Base-by-base conservation (phyloP, 164 flowering plant genomes). In the Platanus orientalis region DNA sequence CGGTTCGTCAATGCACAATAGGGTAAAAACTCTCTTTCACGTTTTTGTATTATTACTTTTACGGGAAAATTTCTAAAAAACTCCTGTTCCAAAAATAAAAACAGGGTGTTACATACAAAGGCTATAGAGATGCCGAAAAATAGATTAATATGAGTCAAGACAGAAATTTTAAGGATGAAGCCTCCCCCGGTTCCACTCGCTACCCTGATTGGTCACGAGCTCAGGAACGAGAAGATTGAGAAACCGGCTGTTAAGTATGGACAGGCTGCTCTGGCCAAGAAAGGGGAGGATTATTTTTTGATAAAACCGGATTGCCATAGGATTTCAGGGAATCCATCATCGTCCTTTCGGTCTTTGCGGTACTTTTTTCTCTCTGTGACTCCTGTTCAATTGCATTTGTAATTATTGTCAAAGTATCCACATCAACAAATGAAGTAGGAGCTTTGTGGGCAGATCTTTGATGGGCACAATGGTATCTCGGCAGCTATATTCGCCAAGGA, bases 301-400 rank as follows among this genome's bases (percentile, higher is more conserved):
- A 81, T 90, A 28, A 87, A 84, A 68, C 80, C 84, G 0, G 92
- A 93, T 69, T 90, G 92, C 68, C 75, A 78, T 68, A 83, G 96
- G 60, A 77, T 88, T 74, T 84, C 84, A n/a, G 96, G 92, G 64
- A 69, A 85, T 63, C 75, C 87, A 2, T 76, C 88, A 3, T 76
- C 97, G 0, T 71, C 90, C 0, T 93, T 87, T 85, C 98, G 1
- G 94, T 90, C 49, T 93, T 85, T 72, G 97, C 87, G 89, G 97
- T 93, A 87, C 19, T 75, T 20, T 30, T 42, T 59, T 57, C 32
- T 64, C 19, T 47, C 21, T 21, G 6, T 6, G 7, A 17, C 54
- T 7, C 7, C n/a, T 7, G 7, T 50, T 50, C 6, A 6, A 19
- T 6, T 19, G 7, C 12, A 7, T 50, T 21, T 17, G 7, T 7